Base-by-base conservation (phyloP, 2,329 filamentous ascomycete species). In the Cercospora sp. region DNA sequence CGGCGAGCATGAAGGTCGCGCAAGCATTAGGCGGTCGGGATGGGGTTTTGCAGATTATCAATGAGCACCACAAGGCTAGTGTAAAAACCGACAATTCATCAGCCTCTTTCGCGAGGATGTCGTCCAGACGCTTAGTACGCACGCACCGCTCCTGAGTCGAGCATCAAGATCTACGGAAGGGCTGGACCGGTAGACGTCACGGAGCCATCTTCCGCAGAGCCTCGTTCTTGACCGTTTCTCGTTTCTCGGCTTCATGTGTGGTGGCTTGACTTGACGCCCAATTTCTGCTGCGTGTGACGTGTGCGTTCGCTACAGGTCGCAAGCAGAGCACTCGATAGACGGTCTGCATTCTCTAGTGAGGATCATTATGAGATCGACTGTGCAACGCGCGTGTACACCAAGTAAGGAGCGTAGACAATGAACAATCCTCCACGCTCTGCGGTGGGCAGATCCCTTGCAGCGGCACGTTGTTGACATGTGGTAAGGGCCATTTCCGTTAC, bases 401-500 rank as follows among this genome's bases (percentile, higher is more conserved):
- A 48, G 45, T 40, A 40, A 42, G 36, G 36, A 42, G 36, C 16
- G 16, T n/a, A 42, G 36, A 36, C 31, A 36, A 16, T 16, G 16
- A 40, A 40, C 33, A 40, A 12, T 36, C 30, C 31, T 45, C 42
- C 42, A 48, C 18, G 42, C 42, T 48, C 20, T 12, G 12, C 36
- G 20, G 18, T 51, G 16, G 53, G 31, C 9, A 33, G 16, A 58
- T 45, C 36, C 59, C 59, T 61, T 61, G 59, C 59, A 16, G 40
- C 33, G 23, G 36, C 59, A 61, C 59, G 59, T 61, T 61, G 59
- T 42, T 61, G 30, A 60, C 58, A 60, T 60, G 58, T 60, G 55
- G 55, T 59, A 42, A 30, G 31, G 55, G n/a, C 13, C 31, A 36
- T 60, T 42, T 40, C 28, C 31, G 57, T 30, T n/a, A n/a, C 10